Evolutionary conservation across 208 protist genomes (phyloP).

Genomic region (Crithidia fasciculata): DNA sequence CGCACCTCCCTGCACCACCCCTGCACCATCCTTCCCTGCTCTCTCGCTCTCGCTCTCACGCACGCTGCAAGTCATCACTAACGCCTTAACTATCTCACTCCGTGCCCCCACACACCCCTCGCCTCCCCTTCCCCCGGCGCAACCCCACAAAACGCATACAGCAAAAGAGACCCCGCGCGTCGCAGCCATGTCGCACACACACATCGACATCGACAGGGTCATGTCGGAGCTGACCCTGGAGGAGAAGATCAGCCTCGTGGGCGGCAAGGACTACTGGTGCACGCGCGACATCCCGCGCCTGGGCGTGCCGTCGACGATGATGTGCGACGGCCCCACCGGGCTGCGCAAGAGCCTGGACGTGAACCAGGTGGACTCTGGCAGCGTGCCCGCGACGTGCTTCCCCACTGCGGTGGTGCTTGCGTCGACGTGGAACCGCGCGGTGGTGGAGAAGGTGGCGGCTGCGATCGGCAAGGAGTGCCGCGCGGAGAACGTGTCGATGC

Average conservation of each 20-base stretch:
- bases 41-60: no score
- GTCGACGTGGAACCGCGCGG: constrained; percentile 23
- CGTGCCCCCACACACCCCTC: no score
- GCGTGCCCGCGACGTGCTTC: constrained; percentile 22
- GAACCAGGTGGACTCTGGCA: neutral
- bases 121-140: no score
- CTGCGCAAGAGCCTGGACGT: constrained; percentile 10
- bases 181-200: constrained; percentile 3
- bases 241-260: constrained; percentile 21
- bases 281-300: constrained; percentile 9
- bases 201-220: constrained; percentile 16
- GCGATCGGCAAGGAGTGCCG: constrained; percentile 21
- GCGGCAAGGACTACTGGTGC: constrained; percentile 14
- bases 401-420: constrained; percentile 16
- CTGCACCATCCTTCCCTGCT: no score
- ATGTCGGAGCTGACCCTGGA: constrained; percentile 24
- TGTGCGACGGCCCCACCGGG: constrained; percentile 19
- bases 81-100: no score
- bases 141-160: no score
- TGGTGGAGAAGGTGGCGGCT: neutral
- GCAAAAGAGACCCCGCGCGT: neutral
- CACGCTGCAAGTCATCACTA: no score
- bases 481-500: constrained; percentile 11
- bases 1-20: no score
- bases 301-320: constrained; percentile 4